Conservation (phyloP, 2,329 filamentous ascomycete genomes). For the Xylariales sp. region DNA sequence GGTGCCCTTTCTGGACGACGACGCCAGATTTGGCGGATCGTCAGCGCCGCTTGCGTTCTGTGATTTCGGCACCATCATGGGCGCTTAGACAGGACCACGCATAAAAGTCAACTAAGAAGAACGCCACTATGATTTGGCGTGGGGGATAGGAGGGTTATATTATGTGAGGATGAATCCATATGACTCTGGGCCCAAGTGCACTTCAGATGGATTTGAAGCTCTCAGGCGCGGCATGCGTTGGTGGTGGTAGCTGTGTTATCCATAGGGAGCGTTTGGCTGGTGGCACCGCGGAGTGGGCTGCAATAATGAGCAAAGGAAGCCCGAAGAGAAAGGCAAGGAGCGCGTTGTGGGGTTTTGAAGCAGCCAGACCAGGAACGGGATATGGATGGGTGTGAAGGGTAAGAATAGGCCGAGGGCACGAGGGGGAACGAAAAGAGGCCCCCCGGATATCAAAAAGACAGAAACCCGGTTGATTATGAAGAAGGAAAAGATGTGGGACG, state of each 20-base stretch:
- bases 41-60: conserved; percentile 21
- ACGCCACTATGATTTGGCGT: conserved; percentile 24
- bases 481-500: conserved; percentile 13
- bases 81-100: conserved; percentile 27
- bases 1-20: conserved; percentile 25
- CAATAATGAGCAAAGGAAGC: not conserved
- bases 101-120: conserved; percentile 24
- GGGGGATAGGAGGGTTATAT: conserved; percentile 16
- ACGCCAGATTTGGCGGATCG: conserved; percentile 29
- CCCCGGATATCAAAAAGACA: conserved; percentile 9
- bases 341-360: conserved; percentile 8
- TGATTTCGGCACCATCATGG: conserved; percentile 29
- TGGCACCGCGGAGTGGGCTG: conserved; percentile 3
- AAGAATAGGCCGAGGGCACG: conserved; percentile 8
- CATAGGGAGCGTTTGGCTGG: conserved; percentile 4
- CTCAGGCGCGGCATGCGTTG: conserved; percentile 17
- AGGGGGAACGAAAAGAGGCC: conserved; percentile 2
- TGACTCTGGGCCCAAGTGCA: conserved; percentile 18
- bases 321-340: conserved; percentile 6
- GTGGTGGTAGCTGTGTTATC: conserved; percentile 8
- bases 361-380: conserved; percentile 2
- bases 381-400: conserved; percentile 2
- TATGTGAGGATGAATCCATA: conserved; percentile 22
- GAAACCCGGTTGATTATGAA: conserved; percentile 9
- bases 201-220: conserved; percentile 16